These are phyloP conservation scores for Plasmodium berghei DNA, from an alignment of 169 alveolate genomes.

Conservation along the genomic window DNA sequence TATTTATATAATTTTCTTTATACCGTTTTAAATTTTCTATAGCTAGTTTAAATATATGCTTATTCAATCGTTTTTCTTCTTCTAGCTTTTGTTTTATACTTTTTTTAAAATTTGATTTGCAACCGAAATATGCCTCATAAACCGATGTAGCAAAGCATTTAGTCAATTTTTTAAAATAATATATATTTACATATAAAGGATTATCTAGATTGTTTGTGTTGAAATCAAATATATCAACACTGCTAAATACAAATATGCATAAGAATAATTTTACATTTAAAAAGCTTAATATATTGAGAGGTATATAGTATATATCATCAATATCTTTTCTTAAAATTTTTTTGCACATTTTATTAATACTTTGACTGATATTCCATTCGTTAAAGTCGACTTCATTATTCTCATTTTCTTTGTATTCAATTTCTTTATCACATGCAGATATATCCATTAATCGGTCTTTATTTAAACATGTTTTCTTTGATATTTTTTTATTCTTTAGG, in stretches of 20 bases:
- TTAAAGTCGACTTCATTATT: background rate
- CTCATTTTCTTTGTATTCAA: background rate
- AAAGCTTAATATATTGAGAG: constrained; percentile 41
- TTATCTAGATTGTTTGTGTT: constrained; percentile 17
- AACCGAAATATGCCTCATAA: constrained; percentile 44
- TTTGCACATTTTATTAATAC: background rate
- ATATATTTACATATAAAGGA: constrained; percentile 41
- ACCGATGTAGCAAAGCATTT: constrained; percentile 41
- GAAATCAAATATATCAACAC: constrained; percentile 57
- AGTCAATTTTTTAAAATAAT: constrained; percentile 60
- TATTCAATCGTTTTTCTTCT: constrained; percentile 25
- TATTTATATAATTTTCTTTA: constrained; percentile 33
- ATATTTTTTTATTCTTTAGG: background rate
- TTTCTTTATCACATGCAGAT: background rate
- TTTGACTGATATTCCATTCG: background rate
- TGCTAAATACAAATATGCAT: constrained; percentile 57
- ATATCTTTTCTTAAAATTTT: constrained; percentile 27
- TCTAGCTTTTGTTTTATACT: constrained; percentile 31
- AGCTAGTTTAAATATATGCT: constrained; percentile 29
- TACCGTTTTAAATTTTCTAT: constrained; percentile 26
- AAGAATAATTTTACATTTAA: constrained; percentile 39
- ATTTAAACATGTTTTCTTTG: background rate
- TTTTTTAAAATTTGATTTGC: constrained; percentile 12
- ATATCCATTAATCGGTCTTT: background rate
- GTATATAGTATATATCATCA: constrained; percentile 19